phyloP scores from a whole-genome alignment of 768 basidiomycete genomes.

The Lepiota venenata region DNA sequence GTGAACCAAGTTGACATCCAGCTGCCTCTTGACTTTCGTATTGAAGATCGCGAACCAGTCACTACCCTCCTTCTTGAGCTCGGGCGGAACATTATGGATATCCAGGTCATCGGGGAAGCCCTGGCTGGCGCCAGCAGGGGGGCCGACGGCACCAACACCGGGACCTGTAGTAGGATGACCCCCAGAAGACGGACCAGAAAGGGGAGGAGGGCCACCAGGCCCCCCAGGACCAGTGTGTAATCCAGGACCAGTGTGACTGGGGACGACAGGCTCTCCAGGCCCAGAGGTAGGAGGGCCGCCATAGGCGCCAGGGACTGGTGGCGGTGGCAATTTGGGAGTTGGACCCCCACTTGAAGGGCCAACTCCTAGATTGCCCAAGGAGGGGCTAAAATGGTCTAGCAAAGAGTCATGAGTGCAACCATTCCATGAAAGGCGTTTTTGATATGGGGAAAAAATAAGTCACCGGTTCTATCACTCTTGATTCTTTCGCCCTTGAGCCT shows the following conservation, averaged over 20 bases:
- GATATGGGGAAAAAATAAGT: conserved; percentile 3
- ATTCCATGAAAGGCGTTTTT: background rate
- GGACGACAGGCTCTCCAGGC: background rate
- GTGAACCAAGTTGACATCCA: conserved; percentile 77
- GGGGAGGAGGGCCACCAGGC: conserved; percentile 6
- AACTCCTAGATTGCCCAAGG: conserved; percentile 9
- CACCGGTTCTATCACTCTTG: conserved; percentile 8
- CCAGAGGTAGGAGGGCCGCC: conserved; percentile 7
- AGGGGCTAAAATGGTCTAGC: conserved; percentile 19
- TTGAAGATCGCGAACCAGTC: conserved; percentile 91
- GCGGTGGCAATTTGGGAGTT: conserved; percentile 15
- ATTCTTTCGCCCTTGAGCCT: conserved; percentile 8
- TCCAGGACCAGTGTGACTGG: conserved; percentile 7
- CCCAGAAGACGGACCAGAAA: conserved; percentile 6
- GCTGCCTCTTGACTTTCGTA: conserved; percentile 62
- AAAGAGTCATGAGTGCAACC: background rate
- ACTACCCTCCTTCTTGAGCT: conserved; percentile 60
- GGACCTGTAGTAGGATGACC: conserved; percentile 5
- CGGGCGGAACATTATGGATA: conserved; percentile 42
- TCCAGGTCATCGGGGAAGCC: conserved; percentile 41
- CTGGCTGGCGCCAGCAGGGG: conserved; percentile 10
- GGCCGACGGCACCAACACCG: conserved; percentile 6
- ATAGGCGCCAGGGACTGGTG: conserved; percentile 11
- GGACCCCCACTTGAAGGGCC: conserved; percentile 9
- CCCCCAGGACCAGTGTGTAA: conserved; percentile 9